Evolutionary conservation across 2,329 filamentous ascomycete genomes (phyloP).

Genomic region (Talaromyces sp.): DNA sequence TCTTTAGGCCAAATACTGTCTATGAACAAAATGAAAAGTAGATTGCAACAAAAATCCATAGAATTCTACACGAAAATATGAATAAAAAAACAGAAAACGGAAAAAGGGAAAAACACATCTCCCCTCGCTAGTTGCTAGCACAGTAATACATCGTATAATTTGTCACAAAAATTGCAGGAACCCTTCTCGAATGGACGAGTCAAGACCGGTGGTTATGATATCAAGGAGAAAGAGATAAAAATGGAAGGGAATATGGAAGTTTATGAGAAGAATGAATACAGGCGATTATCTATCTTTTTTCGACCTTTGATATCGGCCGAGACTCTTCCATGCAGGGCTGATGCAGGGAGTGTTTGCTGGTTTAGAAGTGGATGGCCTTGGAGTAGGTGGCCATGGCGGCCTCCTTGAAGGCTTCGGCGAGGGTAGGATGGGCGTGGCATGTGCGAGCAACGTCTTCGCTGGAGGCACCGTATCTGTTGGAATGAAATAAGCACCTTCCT

Average conservation of each 20-base stretch:
- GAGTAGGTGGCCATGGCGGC: constrained; percentile 96
- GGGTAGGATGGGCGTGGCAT: constrained; percentile 92
- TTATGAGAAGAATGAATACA: constrained; percentile 31
- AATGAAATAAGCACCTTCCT: background rate
- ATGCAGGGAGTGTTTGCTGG: background rate
- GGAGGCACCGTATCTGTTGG: constrained; percentile 72
- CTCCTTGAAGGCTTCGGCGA: constrained; percentile 98
- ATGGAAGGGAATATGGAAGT: constrained; percentile 23
- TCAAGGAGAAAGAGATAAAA: background rate
- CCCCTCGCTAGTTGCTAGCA: constrained; percentile 14
- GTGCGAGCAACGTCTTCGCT: constrained; percentile 93
- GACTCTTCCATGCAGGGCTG: too few relatives aligned
- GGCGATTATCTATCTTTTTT: constrained; percentile 4
- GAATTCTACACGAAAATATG: constrained; percentile 16
- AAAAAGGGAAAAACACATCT: background rate
- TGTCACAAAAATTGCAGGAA: background rate
- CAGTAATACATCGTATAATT: constrained; percentile 16
- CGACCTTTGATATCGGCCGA: background rate
- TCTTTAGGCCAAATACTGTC: background rate
- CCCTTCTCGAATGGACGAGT: background rate
- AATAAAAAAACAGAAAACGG: background rate
- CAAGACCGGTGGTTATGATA: background rate
- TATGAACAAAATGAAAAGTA: background rate
- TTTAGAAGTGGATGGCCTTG: constrained; percentile 92
- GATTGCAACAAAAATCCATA: constrained; percentile 1